Percentiles rank a stretch among this genome's conserved stretches.
phyloP scores from a whole-genome alignment of 2,329 filamentous ascomycete genomes.

The Rutstroemia sp. region DNA sequence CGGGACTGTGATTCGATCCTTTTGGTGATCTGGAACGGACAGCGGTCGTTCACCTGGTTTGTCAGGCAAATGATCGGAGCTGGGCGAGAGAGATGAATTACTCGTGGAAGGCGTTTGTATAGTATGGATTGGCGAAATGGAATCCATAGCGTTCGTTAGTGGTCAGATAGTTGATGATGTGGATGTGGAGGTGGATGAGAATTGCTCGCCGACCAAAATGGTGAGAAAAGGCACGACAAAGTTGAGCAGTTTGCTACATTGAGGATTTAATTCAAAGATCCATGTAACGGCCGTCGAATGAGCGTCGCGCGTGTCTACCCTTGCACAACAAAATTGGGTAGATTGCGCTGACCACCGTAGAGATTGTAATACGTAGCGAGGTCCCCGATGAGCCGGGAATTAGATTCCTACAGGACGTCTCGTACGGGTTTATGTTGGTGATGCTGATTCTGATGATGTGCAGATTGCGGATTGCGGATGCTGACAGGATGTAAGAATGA shows the following conservation, averaged over 20 bases:
- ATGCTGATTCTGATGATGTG: not conserved
- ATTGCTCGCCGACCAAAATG: slow-evolving; percentile 21
- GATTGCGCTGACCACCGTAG: slow-evolving; percentile 5
- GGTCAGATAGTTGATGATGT: slow-evolving; percentile 8
- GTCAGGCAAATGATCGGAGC: slow-evolving; percentile 5
- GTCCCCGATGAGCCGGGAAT: slow-evolving; percentile 6
- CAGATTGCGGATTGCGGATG: not conserved
- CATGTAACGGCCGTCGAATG: slow-evolving; percentile 4
- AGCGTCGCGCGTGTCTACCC: not conserved
- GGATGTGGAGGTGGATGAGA: slow-evolving; percentile 3
- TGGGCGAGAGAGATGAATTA: slow-evolving; percentile 8
- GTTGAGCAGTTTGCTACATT: slow-evolving; percentile 11
- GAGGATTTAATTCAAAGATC: not conserved
- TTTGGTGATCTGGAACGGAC: slow-evolving; percentile 9
- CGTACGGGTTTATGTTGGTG: not conserved
- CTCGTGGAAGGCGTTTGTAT: slow-evolving; percentile 7
- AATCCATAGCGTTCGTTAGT: slow-evolving; percentile 8
- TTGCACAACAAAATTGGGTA: not conserved
- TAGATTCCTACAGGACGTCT: not conserved
- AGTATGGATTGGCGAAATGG: not conserved
- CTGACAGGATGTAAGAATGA: not conserved
- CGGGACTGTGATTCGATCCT: slow-evolving; percentile 21
- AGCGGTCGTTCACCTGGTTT: slow-evolving; percentile 12
- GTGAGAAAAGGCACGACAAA: slow-evolving; percentile 9
- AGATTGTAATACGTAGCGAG: slow-evolving; percentile 6